Evolutionary conservation across 768 basidiomycete genomes (phyloP).

Genomic region (Auricularia sp.): DNA sequence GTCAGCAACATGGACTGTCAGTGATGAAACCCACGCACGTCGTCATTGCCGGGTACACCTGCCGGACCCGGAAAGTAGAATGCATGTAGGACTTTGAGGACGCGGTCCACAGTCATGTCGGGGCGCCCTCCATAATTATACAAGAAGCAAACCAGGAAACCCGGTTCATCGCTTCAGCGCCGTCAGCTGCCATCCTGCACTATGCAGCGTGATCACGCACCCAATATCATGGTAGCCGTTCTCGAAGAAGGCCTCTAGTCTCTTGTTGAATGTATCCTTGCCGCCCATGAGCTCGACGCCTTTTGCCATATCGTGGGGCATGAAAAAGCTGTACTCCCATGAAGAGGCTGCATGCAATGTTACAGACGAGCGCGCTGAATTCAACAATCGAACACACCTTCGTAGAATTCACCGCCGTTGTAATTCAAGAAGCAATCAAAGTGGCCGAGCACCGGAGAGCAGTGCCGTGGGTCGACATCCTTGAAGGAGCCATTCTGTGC

Average conservation of each 20-base stretch:
- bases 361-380: neutral
- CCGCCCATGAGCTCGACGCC: conserved; percentile 11
- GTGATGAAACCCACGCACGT: conserved; percentile 1
- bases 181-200: neutral
- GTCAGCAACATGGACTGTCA: neutral
- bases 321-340: conserved; percentile 14
- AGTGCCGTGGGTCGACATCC: conserved; percentile 9
- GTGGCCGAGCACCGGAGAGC: conserved; percentile 11
- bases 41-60: conserved; percentile 14
- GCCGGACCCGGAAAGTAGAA: conserved; percentile 2
- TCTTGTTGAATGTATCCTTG: conserved; percentile 4
- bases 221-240: conserved; percentile 5
- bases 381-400: neutral
- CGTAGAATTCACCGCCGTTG: neutral
- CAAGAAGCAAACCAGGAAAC: conserved; percentile 3
- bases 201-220: neutral
- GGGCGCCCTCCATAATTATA: conserved; percentile 14
- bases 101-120: conserved; percentile 13
- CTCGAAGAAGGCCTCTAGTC: conserved; percentile 11
- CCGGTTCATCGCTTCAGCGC: neutral
- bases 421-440: conserved; percentile 8
- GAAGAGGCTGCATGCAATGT: conserved; percentile 6
- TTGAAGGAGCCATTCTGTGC: conserved; percentile 1
- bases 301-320: conserved; percentile 13
- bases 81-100: conserved; percentile 7